phyloP scores from a whole-genome alignment of 495 filamentous ascomycete species.

The Hyaloscypha variabilis region DNA sequence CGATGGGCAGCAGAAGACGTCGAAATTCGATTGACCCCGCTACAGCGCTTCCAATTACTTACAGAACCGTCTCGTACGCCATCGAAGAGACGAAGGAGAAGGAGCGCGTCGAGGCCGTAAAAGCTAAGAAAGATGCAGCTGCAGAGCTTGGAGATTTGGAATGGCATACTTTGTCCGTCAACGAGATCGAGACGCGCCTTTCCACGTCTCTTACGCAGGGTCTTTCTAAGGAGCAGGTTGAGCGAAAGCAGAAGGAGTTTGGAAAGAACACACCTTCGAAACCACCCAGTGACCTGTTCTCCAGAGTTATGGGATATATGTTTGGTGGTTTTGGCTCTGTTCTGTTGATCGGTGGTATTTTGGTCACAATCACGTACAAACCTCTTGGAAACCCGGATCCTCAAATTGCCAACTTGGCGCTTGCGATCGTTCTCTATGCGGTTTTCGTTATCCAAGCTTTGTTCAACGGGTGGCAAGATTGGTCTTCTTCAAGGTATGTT shows the following conservation, averaged over 20 bases:
- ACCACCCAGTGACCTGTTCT: constrained; percentile 55
- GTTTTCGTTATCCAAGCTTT: constrained; percentile 68
- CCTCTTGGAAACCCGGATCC: constrained; percentile 65
- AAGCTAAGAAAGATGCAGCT: constrained; percentile 39
- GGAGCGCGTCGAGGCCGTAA: constrained; percentile 32
- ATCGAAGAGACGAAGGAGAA: constrained; percentile 49
- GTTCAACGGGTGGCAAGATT: constrained; percentile 67
- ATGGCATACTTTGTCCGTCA: constrained; percentile 55
- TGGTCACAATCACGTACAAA: constrained; percentile 69
- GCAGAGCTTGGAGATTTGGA: constrained; percentile 47
- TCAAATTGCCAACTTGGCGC: constrained; percentile 60
- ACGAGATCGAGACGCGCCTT: constrained; percentile 54
- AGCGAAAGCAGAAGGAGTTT: constrained; percentile 51
- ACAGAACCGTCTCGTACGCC: constrained; percentile 53
- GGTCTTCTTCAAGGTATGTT: constrained; percentile 48
- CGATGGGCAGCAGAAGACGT: constrained; percentile 14
- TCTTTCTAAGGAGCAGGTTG: constrained; percentile 48
- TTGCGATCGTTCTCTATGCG: constrained; percentile 62
- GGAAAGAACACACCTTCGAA: constrained; percentile 62
- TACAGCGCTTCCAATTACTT: constrained; percentile 49
- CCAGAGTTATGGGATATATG: constrained; percentile 63
- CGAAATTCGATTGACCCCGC: constrained; percentile 43
- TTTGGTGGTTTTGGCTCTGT: constrained; percentile 73
- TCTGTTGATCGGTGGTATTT: constrained; percentile 58
- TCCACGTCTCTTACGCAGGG: constrained; percentile 48